Conservation (phyloP, 345 rosid species). For the Eucalyptus sp. region DNA sequence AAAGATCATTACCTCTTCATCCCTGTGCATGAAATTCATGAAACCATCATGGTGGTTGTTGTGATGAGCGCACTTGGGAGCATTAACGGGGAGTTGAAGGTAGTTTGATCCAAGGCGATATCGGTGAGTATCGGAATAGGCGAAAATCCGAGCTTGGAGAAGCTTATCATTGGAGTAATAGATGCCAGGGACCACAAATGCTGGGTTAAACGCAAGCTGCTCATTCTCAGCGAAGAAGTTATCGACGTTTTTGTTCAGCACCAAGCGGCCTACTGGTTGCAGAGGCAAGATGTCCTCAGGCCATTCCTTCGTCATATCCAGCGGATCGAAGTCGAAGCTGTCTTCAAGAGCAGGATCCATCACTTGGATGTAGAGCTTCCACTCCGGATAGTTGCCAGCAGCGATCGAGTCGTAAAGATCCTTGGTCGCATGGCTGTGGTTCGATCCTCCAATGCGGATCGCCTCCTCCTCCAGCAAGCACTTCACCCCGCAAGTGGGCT, state of each 20-base stretch:
- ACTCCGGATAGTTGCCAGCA: conserved; percentile 82
- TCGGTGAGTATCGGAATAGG: conserved; percentile 91
- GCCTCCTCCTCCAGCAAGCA: conserved; percentile 86
- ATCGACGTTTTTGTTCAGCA: conserved; percentile 83
- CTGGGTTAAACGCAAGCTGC: conserved; percentile 91
- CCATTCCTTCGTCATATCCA: conserved; percentile 90
- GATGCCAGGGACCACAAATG: conserved; percentile 84
- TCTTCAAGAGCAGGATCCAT: conserved; percentile 80
- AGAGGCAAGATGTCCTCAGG: conserved; percentile 91
- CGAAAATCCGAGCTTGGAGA: conserved; percentile 83
- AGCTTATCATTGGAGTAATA: conserved; percentile 82
- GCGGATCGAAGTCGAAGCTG: conserved; percentile 80
- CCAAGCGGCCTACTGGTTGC: conserved; percentile 95
- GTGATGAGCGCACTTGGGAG: conserved; percentile 86
- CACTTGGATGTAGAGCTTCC: conserved; percentile 75
- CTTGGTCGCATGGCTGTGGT: conserved; percentile 96
- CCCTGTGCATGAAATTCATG: conserved; percentile 91
- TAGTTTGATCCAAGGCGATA: conserved; percentile 97
- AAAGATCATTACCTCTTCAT: conserved; percentile 63
- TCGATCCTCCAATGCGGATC: conserved; percentile 77
- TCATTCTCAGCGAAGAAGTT: conserved; percentile 96
- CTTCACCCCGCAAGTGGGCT: conserved; percentile 85
- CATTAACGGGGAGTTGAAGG: conserved; percentile 79
- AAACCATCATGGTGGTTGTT: conserved; percentile 89
- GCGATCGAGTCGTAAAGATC: conserved; percentile 86